phyloP scores from a whole-genome alignment of 495 filamentous ascomycete genomes.

The Hypoxylon rickii region DNA sequence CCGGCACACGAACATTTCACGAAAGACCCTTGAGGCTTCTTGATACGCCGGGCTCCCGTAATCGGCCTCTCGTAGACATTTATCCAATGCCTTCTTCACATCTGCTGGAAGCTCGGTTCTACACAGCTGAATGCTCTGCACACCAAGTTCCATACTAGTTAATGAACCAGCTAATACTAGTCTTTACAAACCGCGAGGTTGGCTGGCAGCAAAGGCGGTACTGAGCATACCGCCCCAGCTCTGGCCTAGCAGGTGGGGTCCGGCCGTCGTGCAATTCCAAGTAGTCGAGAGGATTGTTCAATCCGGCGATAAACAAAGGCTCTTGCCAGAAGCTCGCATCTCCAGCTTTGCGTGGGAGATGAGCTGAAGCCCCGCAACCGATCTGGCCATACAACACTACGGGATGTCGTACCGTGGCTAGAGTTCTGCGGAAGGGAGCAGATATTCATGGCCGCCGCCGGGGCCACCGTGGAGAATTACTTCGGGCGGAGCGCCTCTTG shows the following conservation, averaged over 20 bases:
- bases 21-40: too few relatives aligned
- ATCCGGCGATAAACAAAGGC: slow-evolving; percentile 50
- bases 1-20: too few relatives aligned
- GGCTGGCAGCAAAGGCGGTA: slow-evolving; percentile 22
- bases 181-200: slow-evolving; percentile 15
- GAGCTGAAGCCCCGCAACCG: slow-evolving; percentile 53
- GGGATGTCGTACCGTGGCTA: slow-evolving; percentile 40
- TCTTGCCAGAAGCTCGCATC: slow-evolving; percentile 45
- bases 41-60: too few relatives aligned
- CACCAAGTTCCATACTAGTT: too few relatives aligned
- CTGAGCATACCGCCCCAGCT: slow-evolving; percentile 50
- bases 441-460: slow-evolving; percentile 49
- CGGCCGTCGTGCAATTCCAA: slow-evolving; percentile 41
- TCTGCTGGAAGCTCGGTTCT: too few relatives aligned
- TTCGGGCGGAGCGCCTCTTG: slow-evolving; percentile 29
- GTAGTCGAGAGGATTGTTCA: slow-evolving; percentile 49
- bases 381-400: slow-evolving; percentile 59
- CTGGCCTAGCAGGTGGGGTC: slow-evolving; percentile 50
- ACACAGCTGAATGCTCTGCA: too few relatives aligned
- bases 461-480: slow-evolving; percentile 54
- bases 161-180: too few relatives aligned
- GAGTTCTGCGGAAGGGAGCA: slow-evolving; percentile 35
- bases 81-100: too few relatives aligned
- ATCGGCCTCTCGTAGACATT: too few relatives aligned
- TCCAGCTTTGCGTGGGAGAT: slow-evolving; percentile 43